phyloP scores from a whole-genome alignment of 352 stramenopile species.

The Thalassiosira livingstoniorum region DNA sequence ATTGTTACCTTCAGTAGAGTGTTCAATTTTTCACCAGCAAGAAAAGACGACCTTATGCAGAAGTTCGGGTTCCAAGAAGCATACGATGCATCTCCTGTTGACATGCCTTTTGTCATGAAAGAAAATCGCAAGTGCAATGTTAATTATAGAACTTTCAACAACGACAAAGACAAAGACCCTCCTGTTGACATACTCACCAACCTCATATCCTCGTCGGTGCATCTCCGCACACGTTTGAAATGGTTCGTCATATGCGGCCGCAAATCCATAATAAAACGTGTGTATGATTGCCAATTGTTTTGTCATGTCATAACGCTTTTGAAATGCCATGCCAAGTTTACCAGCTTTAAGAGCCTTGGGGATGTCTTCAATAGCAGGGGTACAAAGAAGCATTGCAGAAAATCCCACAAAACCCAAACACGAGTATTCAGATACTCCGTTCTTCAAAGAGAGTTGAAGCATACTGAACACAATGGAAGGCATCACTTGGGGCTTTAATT shows the following conservation, averaged over 20 bases:
- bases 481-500: no score
- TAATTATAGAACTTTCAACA: not conserved
- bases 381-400: conserved; percentile 26
- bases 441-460: no score
- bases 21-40: no score
- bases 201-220: conserved; percentile 30
- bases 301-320: conserved; percentile 29
- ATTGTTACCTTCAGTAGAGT: no score
- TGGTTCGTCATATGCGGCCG: conserved; percentile 25
- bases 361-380: conserved; percentile 23
- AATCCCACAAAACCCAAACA: conserved; percentile 30
- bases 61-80: no score
- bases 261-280: conserved; percentile 46
- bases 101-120: not conserved
- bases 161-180: not conserved
- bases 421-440: conserved; percentile 47
- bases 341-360: conserved; percentile 18
- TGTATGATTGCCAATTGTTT: no score
- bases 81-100: not conserved
- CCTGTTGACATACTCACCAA: not conserved
- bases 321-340: conserved; percentile 32
- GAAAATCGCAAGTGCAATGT: not conserved
- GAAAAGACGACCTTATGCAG: no score
- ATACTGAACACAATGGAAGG: no score
- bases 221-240: conserved; percentile 39